Evolutionary conservation across 2,329 filamentous ascomycete genomes (phyloP), one percentile per base, ranked within the genome.

Genomic region (Penicillium hesseltinei): DNA sequence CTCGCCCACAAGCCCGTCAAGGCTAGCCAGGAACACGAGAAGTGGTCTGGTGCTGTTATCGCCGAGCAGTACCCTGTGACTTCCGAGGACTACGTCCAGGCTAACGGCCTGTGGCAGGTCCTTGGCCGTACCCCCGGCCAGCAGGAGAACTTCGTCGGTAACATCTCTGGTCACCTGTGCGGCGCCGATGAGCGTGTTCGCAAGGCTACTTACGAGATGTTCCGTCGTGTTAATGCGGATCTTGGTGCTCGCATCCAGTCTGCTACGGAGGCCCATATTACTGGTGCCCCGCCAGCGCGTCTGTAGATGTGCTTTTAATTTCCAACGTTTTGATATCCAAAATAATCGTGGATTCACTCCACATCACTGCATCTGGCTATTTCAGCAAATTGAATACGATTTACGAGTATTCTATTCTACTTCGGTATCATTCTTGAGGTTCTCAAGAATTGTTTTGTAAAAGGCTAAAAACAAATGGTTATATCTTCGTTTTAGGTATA

Each of bases 171-270:
- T 3, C 84, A 88, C 64, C 72, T 88, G 61, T 75, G 73, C 44
- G 80, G 73, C 50, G 84, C 84, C 2, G 76, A 81, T 62, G 75
- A 78, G 57, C 80, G 81, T 62, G 82, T 85, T 38, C 79, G 85
- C 38, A 77, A 81, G 64, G 77, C 81, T 42, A 85, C 84, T 17
- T 87, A 86, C 66, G 81, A 77, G 51, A 86, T 87, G 83, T 88
- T 87, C 71, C 68, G 70, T 40, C 78, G 76, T 44, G 82, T 88
- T n/a, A 80, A 85, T 62, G 60, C 72, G 10, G 77, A 78, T 17
- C 77, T 87, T 3, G 84, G 84, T 27, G 70, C 69, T 36, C 76
- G 80, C 13, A 82, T 87, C 65, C 75, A 78, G 67, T 74, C 78
- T 60, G 77, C 77, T 51, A 85, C 84, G 0, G 84, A 86, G 72